Percentiles rank a stretch among this genome's conserved stretches.
Conservation (phyloP, 1,139 yeast genomes). For the Zygosaccharomyces sapae region DNA sequence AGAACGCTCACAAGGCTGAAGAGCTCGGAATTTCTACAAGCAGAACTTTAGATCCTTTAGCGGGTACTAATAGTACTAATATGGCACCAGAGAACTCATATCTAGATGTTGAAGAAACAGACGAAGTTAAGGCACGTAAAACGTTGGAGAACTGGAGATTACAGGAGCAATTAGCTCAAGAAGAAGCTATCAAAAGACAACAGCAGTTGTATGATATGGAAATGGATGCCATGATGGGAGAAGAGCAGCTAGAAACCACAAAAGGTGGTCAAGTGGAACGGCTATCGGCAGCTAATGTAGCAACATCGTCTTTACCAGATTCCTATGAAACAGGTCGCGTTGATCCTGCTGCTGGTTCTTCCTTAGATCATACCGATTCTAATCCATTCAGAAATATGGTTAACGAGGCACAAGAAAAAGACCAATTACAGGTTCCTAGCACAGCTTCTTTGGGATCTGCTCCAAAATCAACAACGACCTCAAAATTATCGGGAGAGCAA, state of each 20-base stretch:
- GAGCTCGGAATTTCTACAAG: conserved; percentile 2
- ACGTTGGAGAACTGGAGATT: conserved; percentile 15
- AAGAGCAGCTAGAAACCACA: conserved; percentile 7
- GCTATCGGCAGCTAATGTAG: not conserved
- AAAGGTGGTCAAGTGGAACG: conserved; percentile 12
- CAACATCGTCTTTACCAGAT: not conserved
- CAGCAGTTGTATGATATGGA: conserved; percentile 12
- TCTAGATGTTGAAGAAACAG: conserved; percentile 4
- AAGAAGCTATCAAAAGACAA: conserved; percentile 11
- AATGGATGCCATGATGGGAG: conserved; percentile 8
- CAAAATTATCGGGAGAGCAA: not conserved
- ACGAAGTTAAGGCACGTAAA: conserved; percentile 19
- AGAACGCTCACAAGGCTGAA: conserved; percentile 15
- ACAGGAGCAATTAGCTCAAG: conserved; percentile 13
- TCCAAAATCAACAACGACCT: not conserved
- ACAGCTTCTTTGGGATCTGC: not conserved
- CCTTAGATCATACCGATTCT: conserved; percentile 13
- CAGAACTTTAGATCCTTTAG: conserved; percentile 20
- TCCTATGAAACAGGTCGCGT: not conserved
- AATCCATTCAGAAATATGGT: conserved; percentile 34
- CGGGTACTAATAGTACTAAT: not conserved
- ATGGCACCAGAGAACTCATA: conserved; percentile 4
- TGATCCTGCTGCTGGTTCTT: conserved; percentile 4
- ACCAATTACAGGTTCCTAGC: conserved; percentile 16
- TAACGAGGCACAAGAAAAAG: conserved; percentile 19